These are phyloP conservation scores for Chaetomiaceae sp. DNA, from an alignment of 2,329 filamentous ascomycete species.

Conservation along the genomic window DNA sequence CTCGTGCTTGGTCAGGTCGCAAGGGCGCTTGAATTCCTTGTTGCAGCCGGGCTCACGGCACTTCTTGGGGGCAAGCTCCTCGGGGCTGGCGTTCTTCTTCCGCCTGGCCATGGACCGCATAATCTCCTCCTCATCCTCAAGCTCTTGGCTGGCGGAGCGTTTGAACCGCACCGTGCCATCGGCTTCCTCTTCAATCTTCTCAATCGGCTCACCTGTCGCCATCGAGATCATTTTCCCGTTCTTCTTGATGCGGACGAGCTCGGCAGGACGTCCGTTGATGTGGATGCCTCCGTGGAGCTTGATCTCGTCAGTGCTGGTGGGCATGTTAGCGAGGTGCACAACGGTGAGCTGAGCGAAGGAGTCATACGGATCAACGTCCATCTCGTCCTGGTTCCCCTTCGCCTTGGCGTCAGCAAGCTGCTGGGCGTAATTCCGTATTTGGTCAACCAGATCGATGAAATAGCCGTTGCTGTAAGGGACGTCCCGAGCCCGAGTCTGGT, in stretches of 20 bases:
- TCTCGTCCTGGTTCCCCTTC: slow-evolving; percentile 55
- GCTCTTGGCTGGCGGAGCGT: slow-evolving; percentile 63
- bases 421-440: slow-evolving; percentile 84
- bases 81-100: slow-evolving; percentile 85
- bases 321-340: slow-evolving; percentile 12
- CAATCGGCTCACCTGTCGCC: slow-evolving; percentile 62
- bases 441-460: slow-evolving; percentile 92
- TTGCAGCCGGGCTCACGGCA: slow-evolving; percentile 73
- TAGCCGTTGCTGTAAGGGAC: slow-evolving; percentile 93
- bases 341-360: slow-evolving; percentile 15
- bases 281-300: slow-evolving; percentile 76
- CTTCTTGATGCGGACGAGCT: slow-evolving; percentile 78
- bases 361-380: slow-evolving; percentile 57
- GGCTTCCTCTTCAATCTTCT: slow-evolving; percentile 44
- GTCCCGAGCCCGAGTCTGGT: slow-evolving; percentile 79
- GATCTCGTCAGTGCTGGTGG: slow-evolving; percentile 58
- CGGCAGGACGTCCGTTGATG: slow-evolving; percentile 75
- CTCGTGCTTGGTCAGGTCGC: slow-evolving; percentile 95
- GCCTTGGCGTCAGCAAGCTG: slow-evolving; percentile 74
- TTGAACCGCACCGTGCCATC: slow-evolving; percentile 54
- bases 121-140: slow-evolving; percentile 75
- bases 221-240: slow-evolving; percentile 77
- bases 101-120: slow-evolving; percentile 91
- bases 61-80: slow-evolving; percentile 74
- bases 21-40: slow-evolving; percentile 95